Evolutionary conservation across 2,329 filamentous ascomycete genomes (phyloP), one percentile per base, ranked within the genome.

Genomic region (Nakataea oryzae): DNA sequence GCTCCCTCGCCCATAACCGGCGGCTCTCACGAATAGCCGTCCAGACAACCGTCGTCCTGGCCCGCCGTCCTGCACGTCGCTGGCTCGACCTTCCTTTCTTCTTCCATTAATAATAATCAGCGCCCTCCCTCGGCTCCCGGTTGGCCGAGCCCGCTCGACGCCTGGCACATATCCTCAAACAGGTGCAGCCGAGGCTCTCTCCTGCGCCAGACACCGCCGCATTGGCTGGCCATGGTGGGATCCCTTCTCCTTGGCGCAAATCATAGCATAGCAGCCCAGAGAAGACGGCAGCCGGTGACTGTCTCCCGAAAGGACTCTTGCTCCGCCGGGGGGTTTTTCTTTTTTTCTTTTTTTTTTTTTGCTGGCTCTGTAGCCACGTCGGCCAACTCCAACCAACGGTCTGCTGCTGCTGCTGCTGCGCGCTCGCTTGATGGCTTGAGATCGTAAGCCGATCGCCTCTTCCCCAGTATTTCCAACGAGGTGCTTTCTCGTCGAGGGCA

Each of bases 161-260:
- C 41, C 21, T 11, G n/a, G 21, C 41, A 24, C 41, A 1, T n/a
- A 50, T 50, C 41, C 41, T 50, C 41, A n/a, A 24, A 50, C 41
- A n/a, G 41, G 41, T n/a, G 21, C 21, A 24, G 41, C 41, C 41
- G 41, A 50, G 41, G 17, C 41, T 50, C 41, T 50, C 41, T 9
- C 11, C 30, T 50, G 21, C 17, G 41, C 41, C 21, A n/a, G 41
- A n/a, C 57, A 58, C 26, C 29, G 61, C 65, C 65, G 69, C 66
- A 69, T 71, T 67, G 57, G 67, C 67, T 68, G 68, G 70, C 67
- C 67, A 71, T 73, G n/a, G 70, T 69, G 68, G 68, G 41, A 17
- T 50, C 41, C 17, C 21, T n/a, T 24, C 21, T 24, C 41, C 17
- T 50, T 50, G 24, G 41, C 41, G 41, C 41, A 50, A 17, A 50